Evolutionary conservation across 1,284 basidiomycete genomes (phyloP).

Genomic region (Moesziomyces sp.): DNA sequence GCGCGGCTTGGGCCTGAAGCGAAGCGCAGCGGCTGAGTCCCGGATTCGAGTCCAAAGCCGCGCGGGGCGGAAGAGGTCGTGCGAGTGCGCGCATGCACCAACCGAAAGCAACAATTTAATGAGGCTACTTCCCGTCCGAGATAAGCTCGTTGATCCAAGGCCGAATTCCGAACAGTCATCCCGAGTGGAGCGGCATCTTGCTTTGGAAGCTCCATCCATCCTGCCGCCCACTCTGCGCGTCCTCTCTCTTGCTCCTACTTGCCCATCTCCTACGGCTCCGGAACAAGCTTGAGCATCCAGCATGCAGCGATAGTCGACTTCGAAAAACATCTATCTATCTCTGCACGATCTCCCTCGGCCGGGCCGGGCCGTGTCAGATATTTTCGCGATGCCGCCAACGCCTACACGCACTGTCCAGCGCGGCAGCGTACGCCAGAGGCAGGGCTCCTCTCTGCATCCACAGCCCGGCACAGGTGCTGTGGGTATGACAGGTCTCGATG

Average conservation of each 20-base stretch:
- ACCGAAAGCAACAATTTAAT: background rate
- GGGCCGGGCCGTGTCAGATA: constrained; percentile 4
- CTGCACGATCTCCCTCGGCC: background rate
- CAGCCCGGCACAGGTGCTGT: constrained; percentile 11
- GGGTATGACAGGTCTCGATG: constrained; percentile 4
- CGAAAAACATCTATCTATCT: too few species aligned
- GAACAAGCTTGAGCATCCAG: background rate
- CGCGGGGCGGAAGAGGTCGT: constrained; percentile 12
- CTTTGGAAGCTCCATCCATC: background rate
- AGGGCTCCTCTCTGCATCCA: constrained; percentile 37
- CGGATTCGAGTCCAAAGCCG: too few species aligned
- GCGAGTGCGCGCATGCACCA: constrained; percentile 25
- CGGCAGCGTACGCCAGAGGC: constrained; percentile 35
- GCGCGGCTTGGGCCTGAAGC: constrained; percentile 3
- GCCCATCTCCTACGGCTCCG: background rate
- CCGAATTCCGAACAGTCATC: constrained; percentile 19
- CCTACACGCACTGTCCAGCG: constrained; percentile 28
- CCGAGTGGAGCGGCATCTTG: background rate
- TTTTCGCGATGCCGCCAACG: constrained; percentile 30
- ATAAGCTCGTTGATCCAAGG: background rate
- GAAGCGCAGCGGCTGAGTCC: constrained; percentile 6
- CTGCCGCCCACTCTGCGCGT: background rate
- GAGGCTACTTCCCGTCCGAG: constrained; percentile 19
- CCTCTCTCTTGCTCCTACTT: background rate
- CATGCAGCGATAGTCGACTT: background rate